Base-by-base conservation (phyloP, 2,329 filamentous ascomycete species). In the Colletotrichum agaves region DNA sequence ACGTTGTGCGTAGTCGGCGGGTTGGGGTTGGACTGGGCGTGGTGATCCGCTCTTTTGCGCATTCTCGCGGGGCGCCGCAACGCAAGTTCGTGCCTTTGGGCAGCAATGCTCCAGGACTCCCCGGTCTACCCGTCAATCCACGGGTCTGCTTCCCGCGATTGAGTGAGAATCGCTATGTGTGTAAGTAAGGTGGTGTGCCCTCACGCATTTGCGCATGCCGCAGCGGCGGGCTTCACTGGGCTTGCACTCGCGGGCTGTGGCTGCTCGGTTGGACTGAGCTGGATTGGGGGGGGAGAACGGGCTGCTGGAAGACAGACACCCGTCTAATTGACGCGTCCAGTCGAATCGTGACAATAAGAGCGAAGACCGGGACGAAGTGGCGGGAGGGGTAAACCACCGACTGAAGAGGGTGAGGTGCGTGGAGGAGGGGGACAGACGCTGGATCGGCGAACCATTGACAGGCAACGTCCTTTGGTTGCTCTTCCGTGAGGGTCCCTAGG, bases 31-130 rank as follows among this genome's bases (percentile, higher is more conserved):
- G 52, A 21, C 39, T 35, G 27, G 52, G 41, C 55, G 31, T 47
- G 27, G 52, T 27, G 21, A 37, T 53, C 55, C 64, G 35, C 64
- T 67, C 61, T 64, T 47, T 59, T 59, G 46, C 64, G 53, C 64
- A 67, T 61, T 57, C 56, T 69, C 66, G 65, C 68, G 70, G 70
- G 60, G 63, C 59, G 53, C 52, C 52, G 66, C 15, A 52, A 50
- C 31, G 57, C 44, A 39, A 50, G 35, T 61, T 50, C 46, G 46
- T 41, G 59, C 55, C 53, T 67, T 71, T 71, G 70, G 70, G 70
- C 70, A 71, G 64, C 70, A 71, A 71, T 70, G 68, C 70, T 71
- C 68, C 46, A 56, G 57, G 39, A 31, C 17, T 43, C 66, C 66
- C 63, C n/a, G 47, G 64, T 67, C 61, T 55, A 55, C 21, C 53